These are phyloP conservation scores for Ophiostoma sp. DNA, from an alignment of 2,329 filamentous ascomycete species.

Conservation along the genomic window DNA sequence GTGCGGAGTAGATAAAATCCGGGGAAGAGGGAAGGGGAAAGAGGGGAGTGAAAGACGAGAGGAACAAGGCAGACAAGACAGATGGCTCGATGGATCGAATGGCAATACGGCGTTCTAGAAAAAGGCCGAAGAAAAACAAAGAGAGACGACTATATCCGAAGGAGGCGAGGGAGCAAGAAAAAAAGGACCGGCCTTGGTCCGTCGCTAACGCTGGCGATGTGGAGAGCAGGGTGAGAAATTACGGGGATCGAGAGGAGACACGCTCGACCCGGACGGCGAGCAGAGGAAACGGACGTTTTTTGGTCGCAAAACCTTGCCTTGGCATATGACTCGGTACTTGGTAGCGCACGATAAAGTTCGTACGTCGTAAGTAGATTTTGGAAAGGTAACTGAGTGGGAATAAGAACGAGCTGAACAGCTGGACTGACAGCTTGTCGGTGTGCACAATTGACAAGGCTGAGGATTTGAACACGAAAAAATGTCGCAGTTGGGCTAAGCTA, in stretches of 20 bases:
- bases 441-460: slow-evolving; percentile 5
- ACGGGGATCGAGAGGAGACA: neutral
- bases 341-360: no score
- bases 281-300: neutral
- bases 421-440: neutral
- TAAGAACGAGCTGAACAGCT: neutral
- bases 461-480: neutral
- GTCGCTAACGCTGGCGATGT: slow-evolving; percentile 4
- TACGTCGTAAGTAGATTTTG: neutral
- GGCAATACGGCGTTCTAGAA: neutral
- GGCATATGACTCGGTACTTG: neutral
- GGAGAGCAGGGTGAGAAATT: neutral
- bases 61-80: neutral
- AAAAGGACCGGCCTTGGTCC: neutral
- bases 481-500: neutral
- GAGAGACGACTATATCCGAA: neutral
- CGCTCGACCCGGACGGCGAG: neutral
- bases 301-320: neutral
- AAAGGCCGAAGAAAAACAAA: neutral
- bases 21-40: slow-evolving; percentile 7
- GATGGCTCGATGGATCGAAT: no score
- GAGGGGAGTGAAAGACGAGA: neutral
- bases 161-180: neutral
- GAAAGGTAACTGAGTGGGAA: neutral
- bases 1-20: slow-evolving; percentile 24